Base-by-base conservation (phyloP, 2,329 filamentous ascomycete genomes). In the Ambrosiella cleistominuta region DNA sequence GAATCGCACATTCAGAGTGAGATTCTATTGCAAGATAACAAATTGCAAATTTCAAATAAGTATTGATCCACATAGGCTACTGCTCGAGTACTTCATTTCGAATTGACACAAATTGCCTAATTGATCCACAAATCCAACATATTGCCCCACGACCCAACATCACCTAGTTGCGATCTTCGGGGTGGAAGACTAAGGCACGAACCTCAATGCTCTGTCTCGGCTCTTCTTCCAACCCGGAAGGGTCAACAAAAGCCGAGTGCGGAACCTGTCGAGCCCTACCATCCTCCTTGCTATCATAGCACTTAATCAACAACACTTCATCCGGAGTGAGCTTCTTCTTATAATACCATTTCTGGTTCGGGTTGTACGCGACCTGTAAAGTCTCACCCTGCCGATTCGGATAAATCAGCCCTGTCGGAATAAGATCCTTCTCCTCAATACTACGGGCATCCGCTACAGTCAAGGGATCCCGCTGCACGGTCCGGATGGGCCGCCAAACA, bases 131-230 rank as follows among this genome's bases (percentile, higher is more conserved):
- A 15, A 13, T 15, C 19, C n/a, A 17, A 17, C 44, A 17, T 2
- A 47, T 42, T n/a, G 5, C 44, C 19, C 5, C 5, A 17, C 5
- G 1, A 6, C n/a, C 44, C 19, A 15, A 47, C 40, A 17, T 15
- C 44, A n/a, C 44, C 62, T 59, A 70, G 12, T 69, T 67, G 5
- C 64, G 62, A 54, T 71, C 69, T 27, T 74, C 66, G 0, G 71
- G 68, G 63, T 75, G 70, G 61, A 80, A 80, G 0, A 79, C 75
- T 63, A 80, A 66, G 4, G 72, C 71, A 51, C 78, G 65, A 1
- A 81, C 69, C 67, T 82, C 79, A 60, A 84, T 83, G 64, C 79
- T 82, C 70, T 84, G 76, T 62, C 81, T 64, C 7, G 75, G 75
- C 56, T 75, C 75, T 27, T 76, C 80, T 11, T 75, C 78, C 54